Evolutionary conservation across 805 yeast species (phyloP).

Genomic region (Lachancea sp.): DNA sequence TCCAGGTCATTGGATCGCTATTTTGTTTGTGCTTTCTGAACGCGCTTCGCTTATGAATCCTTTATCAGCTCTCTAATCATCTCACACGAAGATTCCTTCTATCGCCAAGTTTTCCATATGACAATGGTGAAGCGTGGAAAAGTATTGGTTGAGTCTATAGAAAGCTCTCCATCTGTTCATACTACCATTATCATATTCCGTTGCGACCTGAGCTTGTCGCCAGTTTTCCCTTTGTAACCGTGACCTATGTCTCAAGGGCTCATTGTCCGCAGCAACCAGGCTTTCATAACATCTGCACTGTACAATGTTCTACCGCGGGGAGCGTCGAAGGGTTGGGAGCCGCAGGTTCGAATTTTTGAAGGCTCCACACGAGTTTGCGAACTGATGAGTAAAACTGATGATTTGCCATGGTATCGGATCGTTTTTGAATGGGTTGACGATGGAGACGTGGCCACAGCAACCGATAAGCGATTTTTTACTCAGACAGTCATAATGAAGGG

Average conservation of each 20-base stretch:
- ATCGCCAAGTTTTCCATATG: no score
- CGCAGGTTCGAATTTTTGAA: conserved; percentile 15
- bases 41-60: no score
- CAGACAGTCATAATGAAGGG: conserved; percentile 18
- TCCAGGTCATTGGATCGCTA: no score
- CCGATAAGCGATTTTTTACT: conserved; percentile 13
- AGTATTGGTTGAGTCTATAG: no score
- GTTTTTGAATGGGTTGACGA: conserved; percentile 14
- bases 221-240: background rate
- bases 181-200: no score
- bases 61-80: no score
- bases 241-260: conserved; percentile 1
- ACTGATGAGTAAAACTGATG: conserved; percentile 7
- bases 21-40: no score
- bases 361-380: conserved; percentile 20
- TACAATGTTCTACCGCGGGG: conserved; percentile 20
- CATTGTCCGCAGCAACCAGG: conserved; percentile 9
- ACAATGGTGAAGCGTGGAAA: no score
- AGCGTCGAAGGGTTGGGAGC: conserved; percentile 11
- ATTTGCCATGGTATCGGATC: conserved; percentile 17
- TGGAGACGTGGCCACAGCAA: background rate
- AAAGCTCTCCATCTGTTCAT: no score
- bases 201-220: no score
- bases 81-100: no score
- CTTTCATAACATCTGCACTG: conserved; percentile 12